A percentile compares a stretch with the other conserved stretches of the same genome.
Conservation (phyloP, 208 protist species). For the Acanthamoeba sp. region DNA sequence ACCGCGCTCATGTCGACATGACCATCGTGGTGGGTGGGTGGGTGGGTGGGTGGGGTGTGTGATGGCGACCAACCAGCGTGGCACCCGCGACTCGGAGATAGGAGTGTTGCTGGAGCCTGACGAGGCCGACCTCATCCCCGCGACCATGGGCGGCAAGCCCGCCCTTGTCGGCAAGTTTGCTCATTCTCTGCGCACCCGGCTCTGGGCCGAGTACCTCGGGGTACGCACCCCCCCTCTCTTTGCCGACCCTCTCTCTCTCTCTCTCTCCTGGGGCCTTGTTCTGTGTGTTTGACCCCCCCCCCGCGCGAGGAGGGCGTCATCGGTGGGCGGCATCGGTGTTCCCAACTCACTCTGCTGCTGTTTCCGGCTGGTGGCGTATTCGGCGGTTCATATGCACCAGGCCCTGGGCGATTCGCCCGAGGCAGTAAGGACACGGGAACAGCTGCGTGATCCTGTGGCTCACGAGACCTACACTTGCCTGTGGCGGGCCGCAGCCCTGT, state of each 20-base stretch:
- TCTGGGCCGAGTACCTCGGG: constrained; percentile 82
- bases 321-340: too few species aligned
- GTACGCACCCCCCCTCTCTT: neutral
- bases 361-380: too few species aligned
- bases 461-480: neutral
- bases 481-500: neutral
- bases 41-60: neutral
- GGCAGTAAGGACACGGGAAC: neutral
- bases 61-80: neutral
- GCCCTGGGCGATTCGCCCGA: neutral
- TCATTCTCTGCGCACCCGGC: constrained; percentile 19
- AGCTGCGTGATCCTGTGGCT: neutral
- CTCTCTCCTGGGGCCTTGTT: too few species aligned
- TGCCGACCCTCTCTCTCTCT: neutral
- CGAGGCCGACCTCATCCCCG: constrained; percentile 9
- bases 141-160: constrained; percentile 28
- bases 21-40: neutral
- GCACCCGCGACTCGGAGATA: constrained; percentile 79
- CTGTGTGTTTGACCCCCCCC: too few species aligned
- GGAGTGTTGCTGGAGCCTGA: constrained; percentile 61
- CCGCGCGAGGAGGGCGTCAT: too few species aligned
- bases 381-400: neutral
- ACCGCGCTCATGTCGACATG: neutral
- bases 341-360: too few species aligned
- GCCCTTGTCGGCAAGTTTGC: constrained; percentile 71